Conservation (phyloP, 345 rosid genomes). For the Linum tenue region DNA sequence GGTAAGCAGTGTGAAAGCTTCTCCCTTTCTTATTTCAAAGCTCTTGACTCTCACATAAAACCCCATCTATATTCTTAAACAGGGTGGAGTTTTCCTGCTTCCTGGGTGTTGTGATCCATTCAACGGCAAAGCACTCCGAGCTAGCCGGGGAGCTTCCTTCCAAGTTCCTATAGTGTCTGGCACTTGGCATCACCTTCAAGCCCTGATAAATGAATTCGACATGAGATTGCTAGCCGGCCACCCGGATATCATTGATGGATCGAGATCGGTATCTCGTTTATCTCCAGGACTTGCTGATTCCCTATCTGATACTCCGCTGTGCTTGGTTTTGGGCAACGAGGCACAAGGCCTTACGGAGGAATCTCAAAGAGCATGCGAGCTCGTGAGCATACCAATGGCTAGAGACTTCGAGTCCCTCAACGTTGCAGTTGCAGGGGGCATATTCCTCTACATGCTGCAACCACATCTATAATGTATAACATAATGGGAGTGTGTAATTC, state of each 20-base stretch:
- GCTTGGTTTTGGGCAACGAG: constrained; percentile 86
- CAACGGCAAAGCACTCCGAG: constrained; percentile 71
- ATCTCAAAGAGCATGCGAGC: constrained; percentile 47
- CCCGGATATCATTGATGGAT: constrained; percentile 36
- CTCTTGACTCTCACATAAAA: constrained; percentile 4
- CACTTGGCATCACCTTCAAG: constrained; percentile 55
- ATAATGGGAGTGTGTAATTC: constrained; percentile 59
- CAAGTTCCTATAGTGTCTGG: constrained; percentile 79
- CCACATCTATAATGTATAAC: constrained; percentile 10
- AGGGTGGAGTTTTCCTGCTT: constrained; percentile 92
- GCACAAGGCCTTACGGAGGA: constrained; percentile 71
- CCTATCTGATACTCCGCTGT: constrained; percentile 39
- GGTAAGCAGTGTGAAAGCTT: constrained; percentile 36
- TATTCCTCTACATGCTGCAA: constrained; percentile 67
- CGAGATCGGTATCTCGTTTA: constrained; percentile 42
- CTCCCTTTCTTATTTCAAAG: not conserved
- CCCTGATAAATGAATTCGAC: constrained; percentile 36
- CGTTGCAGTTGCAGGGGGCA: constrained; percentile 94
- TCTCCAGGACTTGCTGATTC: constrained; percentile 39
- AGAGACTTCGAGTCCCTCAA: constrained; percentile 84
- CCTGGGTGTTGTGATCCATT: constrained; percentile 92
- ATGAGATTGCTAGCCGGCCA: constrained; percentile 85
- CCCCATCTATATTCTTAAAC: not conserved
- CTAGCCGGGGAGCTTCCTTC: constrained; percentile 88
- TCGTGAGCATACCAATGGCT: constrained; percentile 80